Percentiles rank a stretch among this genome's conserved stretches.
These are phyloP conservation scores for Pythium brachiatum DNA, from an alignment of 352 stramenopile genomes.

Conservation along the genomic window DNA sequence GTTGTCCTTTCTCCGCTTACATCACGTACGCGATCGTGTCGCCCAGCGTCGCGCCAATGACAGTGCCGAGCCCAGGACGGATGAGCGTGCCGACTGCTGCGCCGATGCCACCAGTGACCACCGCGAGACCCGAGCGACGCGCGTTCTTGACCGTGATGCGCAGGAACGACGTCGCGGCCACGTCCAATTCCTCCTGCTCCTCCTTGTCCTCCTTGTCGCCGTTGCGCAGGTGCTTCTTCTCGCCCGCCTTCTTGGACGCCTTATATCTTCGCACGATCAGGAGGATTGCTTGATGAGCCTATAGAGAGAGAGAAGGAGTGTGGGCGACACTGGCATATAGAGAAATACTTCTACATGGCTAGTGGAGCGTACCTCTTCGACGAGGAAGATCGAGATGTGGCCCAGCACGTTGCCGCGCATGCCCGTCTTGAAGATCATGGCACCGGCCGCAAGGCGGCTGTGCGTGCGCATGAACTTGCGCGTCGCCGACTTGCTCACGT, in stretches of 20 bases:
- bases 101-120: conserved; percentile 68
- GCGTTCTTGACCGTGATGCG: conserved; percentile 56
- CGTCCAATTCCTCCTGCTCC: conserved; percentile 14
- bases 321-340: too few relatives aligned
- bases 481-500: conserved; percentile 71
- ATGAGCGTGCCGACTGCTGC: conserved; percentile 70
- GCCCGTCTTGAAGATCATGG: conserved; percentile 75
- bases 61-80: conserved; percentile 69
- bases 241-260: conserved; percentile 12
- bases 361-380: conserved; percentile 73
- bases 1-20: conserved; percentile 22
- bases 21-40: conserved; percentile 81
- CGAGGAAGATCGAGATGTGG: conserved; percentile 78
- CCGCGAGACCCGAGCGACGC: conserved; percentile 53
- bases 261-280: conserved; percentile 72
- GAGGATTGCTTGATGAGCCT: conserved; percentile 68
- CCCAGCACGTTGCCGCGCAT: conserved; percentile 73
- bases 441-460: conserved; percentile 45
- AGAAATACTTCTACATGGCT: too few relatives aligned
- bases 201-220: conserved; percentile 24
- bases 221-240: conserved; percentile 26
- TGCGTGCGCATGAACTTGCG: conserved; percentile 75
- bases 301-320: conserved; percentile 5
- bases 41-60: conserved; percentile 73
- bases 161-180: conserved; percentile 32